Base-by-base conservation (phyloP, 805 yeast species). In the Teunomyces funiuensis region DNA sequence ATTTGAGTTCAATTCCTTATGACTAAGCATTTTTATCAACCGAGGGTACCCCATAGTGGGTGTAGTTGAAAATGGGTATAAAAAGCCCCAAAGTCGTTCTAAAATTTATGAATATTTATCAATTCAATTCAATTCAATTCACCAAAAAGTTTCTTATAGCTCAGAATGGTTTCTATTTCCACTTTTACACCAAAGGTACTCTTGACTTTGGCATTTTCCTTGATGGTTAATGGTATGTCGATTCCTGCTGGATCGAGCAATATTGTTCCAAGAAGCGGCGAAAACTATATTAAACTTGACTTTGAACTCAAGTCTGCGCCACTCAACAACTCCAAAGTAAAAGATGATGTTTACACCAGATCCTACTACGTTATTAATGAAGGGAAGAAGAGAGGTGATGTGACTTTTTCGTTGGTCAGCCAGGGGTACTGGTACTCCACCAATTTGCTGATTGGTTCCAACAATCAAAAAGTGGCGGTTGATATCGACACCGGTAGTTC, bases 401-500 rank as follows among this genome's bases (percentile, higher is more conserved):
- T 18, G 6, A 9, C 25, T 30, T 9, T 18, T 4, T 13, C 25
- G 36, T 40, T 46, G 40, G 20, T 31, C 6, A 42, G 40, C 40
- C 29, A 22, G 26, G 13, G 19, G 10, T 4, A 4, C 19, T 37
- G 42, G 28, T 46, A 46, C 33, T 36, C 45, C 15, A 39, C 40
- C 11, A 17, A 17, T n/a, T 34, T 46, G 23, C n/a, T 19, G 6
- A n/a, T 47, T 18, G 53, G 52, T 15, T 41, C 46, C 17, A 19
- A 45, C 30, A 36, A 40, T 26, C 44, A 41, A 15, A 17, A 28
- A n/a, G 28, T 45, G 13, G 29, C 33, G 6, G 49, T 48, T 13
- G 45, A 44, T 36, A 30, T 50, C 13, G 54, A 50, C 28, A 47
- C 47, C 7, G 51, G 51, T 6, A 39, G 43, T 23, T 40, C 46